Evolutionary conservation across 352 stramenopile species (phyloP), one percentile per base, ranked within the genome.

Genomic region (Globisporangium mamillatum): DNA sequence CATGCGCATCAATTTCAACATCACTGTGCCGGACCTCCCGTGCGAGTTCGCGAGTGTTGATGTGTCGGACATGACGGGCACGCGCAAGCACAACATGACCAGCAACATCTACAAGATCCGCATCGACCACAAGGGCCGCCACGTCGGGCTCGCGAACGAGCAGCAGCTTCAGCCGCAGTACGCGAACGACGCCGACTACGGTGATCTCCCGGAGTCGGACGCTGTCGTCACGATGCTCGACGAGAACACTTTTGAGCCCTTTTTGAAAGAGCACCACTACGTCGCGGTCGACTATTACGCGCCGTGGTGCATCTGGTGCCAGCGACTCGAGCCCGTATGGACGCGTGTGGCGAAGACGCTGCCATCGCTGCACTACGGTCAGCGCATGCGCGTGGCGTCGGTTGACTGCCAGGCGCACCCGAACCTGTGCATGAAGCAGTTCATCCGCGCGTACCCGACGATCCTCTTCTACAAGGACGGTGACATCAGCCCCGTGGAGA

Each of bases 1-100:
- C 52, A 88, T 96, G 75, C 90, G 94, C 64, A 97, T 99, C 59
- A 99, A 99, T 78, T 99, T 99, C 74, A 99, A 99, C 82, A 98
- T 99, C 73, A 99, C 96, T 36, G 86, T 99, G 55, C 89, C 98
- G 36, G 94, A 99, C 79, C 70, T 99, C 22, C 95, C 97, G 25
- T 99, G 97, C 77, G 96, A 99, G 78, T 99, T 97, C 73, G 94
- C 98, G 9, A 91, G 78, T 24, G 90, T 99, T 6, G 97, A 99
- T 77, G 94, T 99, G 7, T 98, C 94, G 68, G 97, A 99, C 80
- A 95, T 98, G 73, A 95, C 98, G 56, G 97, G 97, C 66, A 99
- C 93, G 60, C 97, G 98, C 69, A 96, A 96, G 74, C 92, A 98
- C 77, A 99, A 99, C 86, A 97, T 99, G 73, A 99, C 96, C 66